Base-by-base conservation (phyloP, 2,329 filamentous ascomycete genomes). In the Coniochaeta pulveracea region DNA sequence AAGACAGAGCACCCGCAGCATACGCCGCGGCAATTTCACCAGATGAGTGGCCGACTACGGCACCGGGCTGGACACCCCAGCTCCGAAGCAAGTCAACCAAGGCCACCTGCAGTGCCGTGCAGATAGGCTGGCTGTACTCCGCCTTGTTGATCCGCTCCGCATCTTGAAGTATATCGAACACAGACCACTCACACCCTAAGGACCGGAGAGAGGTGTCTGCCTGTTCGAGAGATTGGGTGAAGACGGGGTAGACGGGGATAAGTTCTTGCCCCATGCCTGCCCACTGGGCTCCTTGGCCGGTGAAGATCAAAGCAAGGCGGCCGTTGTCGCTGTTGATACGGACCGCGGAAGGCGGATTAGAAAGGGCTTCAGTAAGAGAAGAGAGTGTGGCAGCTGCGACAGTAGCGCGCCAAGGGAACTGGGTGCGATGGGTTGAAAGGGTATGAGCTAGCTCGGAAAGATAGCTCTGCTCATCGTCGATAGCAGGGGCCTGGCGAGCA, bases 1-100 rank as follows among this genome's bases (percentile, higher is more conserved):
- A 43, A 0, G 51, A 47, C 2, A 64, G 36, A 2, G 43, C 37
- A 1, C 58, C 55, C 0, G 52, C 47, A 1, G 57, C 56, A 29
- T 63, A 63, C 0, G 60, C 59, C 2, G 60, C 61, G 1, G 53
- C 60, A 21, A 64, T 59, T 38, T 64, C 61, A 1, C 61, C 61
- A 2, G 47, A 51, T 0, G 56, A 60, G 33, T 65, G 61, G 1
- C 60, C 61, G 7, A 62, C 48, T 0, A 60, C 57, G 1, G 47
- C 51, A 4, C 42, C 21, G 0, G 57, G 54, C 3, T 22, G 27
- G n/a, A 65, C 39, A 0, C 51, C 47, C 26, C 47, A 45, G 3
- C 39, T 37, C 0, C 27, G 22, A 4, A 66, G 47, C 0, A 58
- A 40, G 11, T 63, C 51, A 0, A 62, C 47, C 1, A 69, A 39